Evolutionary conservation across 345 rosid genomes (phyloP).

Genomic region (Rhodamnia rubescens): DNA sequence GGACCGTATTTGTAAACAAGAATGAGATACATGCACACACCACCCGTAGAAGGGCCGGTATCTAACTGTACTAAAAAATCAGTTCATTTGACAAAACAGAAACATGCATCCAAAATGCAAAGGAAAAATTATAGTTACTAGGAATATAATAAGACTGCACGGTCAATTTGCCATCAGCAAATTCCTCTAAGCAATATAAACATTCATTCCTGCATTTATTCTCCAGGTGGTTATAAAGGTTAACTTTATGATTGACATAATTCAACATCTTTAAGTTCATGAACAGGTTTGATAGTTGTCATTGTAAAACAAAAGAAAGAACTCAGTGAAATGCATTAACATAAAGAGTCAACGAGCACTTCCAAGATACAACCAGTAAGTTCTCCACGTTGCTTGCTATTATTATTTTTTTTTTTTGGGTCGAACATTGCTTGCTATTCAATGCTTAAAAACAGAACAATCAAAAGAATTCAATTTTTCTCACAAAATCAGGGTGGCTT

Average conservation of each 20-base stretch:
- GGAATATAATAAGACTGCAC: neutral
- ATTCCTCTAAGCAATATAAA: neutral
- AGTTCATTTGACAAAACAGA: neutral
- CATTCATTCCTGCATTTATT: neutral
- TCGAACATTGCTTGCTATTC: neutral
- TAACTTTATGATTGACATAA: neutral
- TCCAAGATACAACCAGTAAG: neutral
- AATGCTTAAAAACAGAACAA: neutral
- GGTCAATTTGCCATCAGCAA: neutral
- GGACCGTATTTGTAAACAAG: neutral
- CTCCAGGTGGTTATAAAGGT: neutral
- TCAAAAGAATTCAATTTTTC: neutral
- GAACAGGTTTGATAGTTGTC: neutral
- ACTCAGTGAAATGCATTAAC: neutral
- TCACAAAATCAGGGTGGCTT: neutral
- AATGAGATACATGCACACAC: neutral
- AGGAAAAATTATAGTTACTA: neutral
- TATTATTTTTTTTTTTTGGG: too few species aligned
- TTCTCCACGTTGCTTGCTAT: too few species aligned
- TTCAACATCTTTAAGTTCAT: neutral
- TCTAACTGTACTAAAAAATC: neutral
- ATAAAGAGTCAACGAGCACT: neutral
- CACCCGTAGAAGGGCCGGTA: neutral
- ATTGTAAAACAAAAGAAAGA: neutral
- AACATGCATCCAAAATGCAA: neutral